Evolutionary conservation across 1,284 basidiomycete genomes (phyloP).

Genomic region (Rhodotorula glutinis): DNA sequence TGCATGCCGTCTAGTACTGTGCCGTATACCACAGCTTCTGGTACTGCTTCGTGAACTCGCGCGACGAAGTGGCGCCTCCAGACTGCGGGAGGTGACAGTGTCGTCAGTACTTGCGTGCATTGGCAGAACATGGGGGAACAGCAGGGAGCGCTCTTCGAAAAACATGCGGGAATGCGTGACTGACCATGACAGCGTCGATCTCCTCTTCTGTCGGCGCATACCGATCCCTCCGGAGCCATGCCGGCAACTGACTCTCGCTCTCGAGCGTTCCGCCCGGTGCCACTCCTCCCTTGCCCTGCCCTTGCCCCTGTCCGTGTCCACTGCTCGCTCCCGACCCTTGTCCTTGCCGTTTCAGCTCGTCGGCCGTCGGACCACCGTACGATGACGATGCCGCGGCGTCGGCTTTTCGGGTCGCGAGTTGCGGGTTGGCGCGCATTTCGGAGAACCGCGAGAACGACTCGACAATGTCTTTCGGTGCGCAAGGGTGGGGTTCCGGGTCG

Average conservation of each 20-base stretch:
- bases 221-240: conserved; percentile 16
- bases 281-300: neutral
- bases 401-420: conserved; percentile 4
- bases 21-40: conserved; percentile 36
- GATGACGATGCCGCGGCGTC: conserved; percentile 2
- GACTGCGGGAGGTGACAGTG: neutral
- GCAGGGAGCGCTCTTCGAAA: neutral
- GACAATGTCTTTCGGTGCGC: conserved; percentile 31
- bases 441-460: conserved; percentile 30
- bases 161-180: neutral
- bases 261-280: neutral
- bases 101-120: no score
- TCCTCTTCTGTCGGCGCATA: conserved; percentile 28
- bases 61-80: conserved; percentile 13
- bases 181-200: conserved; percentile 35
- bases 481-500: conserved; percentile 29
- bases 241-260: conserved; percentile 35
- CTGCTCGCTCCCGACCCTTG: neutral
- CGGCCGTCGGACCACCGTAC: conserved; percentile 14
- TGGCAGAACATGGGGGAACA: no score
- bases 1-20: conserved; percentile 18
- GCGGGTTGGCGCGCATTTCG: conserved; percentile 10
- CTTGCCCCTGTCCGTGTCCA: neutral
- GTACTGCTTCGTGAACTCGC: conserved; percentile 20
- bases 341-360: neutral